These are phyloP conservation scores for Luvunga scandens DNA, from an alignment of 345 rosid species.

Conservation along the genomic window DNA sequence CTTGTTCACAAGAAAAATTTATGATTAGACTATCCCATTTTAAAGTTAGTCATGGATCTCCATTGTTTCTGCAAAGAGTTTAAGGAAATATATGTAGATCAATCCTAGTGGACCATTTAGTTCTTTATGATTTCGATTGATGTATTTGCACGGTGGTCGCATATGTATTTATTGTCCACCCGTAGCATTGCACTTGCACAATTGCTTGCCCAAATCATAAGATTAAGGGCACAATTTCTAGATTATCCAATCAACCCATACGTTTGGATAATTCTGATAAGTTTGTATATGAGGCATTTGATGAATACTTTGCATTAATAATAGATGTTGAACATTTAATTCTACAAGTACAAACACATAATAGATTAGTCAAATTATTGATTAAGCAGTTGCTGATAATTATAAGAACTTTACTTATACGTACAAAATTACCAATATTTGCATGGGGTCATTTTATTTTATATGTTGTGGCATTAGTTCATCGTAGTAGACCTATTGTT, in stretches of 20 bases:
- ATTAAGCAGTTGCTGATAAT: constrained; percentile 5
- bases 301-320: background rate
- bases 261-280: background rate
- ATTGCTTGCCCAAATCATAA: background rate
- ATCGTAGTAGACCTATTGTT: background rate
- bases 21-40: background rate
- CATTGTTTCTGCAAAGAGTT: background rate
- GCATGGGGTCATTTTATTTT: background rate
- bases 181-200: background rate
- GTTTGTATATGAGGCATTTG: background rate
- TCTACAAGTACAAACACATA: constrained; percentile 9
- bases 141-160: background rate
- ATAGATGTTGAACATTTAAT: background rate
- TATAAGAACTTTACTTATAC: background rate
- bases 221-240: background rate
- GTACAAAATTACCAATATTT: background rate
- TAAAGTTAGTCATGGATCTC: constrained; percentile 3
- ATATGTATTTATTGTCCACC: constrained; percentile 6
- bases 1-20: constrained; percentile 10
- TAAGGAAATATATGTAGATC: background rate
- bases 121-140: constrained; percentile 9
- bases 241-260: background rate
- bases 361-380: background rate
- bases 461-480: background rate
- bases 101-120: constrained; percentile 4